Conservation (phyloP, 352 stramenopile genomes). For the Albugo candida region DNA sequence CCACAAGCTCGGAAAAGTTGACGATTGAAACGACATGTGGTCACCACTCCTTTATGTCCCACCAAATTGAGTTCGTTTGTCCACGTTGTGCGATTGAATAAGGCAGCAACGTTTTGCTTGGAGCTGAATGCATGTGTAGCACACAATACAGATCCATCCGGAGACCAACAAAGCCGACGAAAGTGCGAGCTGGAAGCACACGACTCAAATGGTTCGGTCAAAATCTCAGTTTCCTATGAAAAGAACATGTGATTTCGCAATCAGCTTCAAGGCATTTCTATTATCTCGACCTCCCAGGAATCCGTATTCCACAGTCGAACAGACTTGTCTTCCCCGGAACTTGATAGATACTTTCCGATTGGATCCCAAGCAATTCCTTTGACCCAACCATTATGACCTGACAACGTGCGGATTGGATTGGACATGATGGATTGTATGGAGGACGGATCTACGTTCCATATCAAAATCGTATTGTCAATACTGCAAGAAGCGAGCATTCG, state of each 20-base stretch:
- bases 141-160: constrained; percentile 59
- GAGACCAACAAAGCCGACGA: constrained; percentile 64
- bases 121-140: constrained; percentile 71
- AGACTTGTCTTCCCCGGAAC: constrained; percentile 71
- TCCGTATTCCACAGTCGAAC: constrained; percentile 71
- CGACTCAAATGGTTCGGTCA: constrained; percentile 51
- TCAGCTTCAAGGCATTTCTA: not conserved
- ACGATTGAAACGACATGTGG: constrained; percentile 61
- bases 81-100: constrained; percentile 60
- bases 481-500: constrained; percentile 75
- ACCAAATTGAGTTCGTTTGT: constrained; percentile 76
- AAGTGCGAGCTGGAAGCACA: constrained; percentile 72
- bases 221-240: constrained; percentile 21
- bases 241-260: not conserved
- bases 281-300: constrained; percentile 29
- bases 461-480: constrained; percentile 77
- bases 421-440: constrained; percentile 44
- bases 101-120: constrained; percentile 69
- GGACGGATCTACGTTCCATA: constrained; percentile 55
- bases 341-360: constrained; percentile 76
- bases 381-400: constrained; percentile 68
- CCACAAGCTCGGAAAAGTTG: constrained; percentile 32
- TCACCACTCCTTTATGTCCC: constrained; percentile 58
- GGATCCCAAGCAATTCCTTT: constrained; percentile 77
- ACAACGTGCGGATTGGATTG: constrained; percentile 55